Percentiles rank a stretch among this genome's conserved stretches.
These are phyloP conservation scores for Zanthoxylum bungeanum DNA, from an alignment of 345 rosid species.

Conservation along the genomic window DNA sequence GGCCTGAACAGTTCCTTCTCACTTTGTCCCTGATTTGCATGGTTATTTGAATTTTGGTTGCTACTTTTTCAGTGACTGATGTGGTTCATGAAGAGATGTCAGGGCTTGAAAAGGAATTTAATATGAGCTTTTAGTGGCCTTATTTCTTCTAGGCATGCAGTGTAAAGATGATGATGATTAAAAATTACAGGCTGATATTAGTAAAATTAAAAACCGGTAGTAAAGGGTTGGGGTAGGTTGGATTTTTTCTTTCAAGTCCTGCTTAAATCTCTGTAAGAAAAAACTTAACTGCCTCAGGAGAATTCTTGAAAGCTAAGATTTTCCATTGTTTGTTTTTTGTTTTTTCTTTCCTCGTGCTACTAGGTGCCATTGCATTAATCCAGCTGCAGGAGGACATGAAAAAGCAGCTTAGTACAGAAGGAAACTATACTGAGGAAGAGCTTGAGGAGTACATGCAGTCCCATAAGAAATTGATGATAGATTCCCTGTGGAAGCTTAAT, in stretches of 20 bases:
- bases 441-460: constrained; percentile 85
- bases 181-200: not conserved
- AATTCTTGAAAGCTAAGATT: not conserved
- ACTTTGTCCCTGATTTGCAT: not conserved
- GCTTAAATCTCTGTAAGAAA: not conserved
- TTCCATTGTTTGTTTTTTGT: not conserved
- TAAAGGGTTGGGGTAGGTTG: not conserved
- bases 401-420: constrained; percentile 79
- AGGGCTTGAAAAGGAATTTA: not conserved
- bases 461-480: constrained; percentile 87
- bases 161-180: not conserved
- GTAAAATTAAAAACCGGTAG: not conserved
- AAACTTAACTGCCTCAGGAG: not conserved
- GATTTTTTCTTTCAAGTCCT: not conserved
- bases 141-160: constrained; percentile 3
- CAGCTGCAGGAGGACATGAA: constrained; percentile 99
- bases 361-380: constrained; percentile 94
- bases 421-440: constrained; percentile 84
- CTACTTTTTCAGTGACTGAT: not conserved
- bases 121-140: not conserved
- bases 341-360: constrained; percentile 20
- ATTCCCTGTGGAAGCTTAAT: constrained; percentile 96
- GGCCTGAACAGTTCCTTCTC: not conserved
- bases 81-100: not conserved
- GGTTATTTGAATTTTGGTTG: not conserved